Evolutionary conservation across 768 basidiomycete species (phyloP).

Genomic region (Lanmaoa pseudosensibilis): DNA sequence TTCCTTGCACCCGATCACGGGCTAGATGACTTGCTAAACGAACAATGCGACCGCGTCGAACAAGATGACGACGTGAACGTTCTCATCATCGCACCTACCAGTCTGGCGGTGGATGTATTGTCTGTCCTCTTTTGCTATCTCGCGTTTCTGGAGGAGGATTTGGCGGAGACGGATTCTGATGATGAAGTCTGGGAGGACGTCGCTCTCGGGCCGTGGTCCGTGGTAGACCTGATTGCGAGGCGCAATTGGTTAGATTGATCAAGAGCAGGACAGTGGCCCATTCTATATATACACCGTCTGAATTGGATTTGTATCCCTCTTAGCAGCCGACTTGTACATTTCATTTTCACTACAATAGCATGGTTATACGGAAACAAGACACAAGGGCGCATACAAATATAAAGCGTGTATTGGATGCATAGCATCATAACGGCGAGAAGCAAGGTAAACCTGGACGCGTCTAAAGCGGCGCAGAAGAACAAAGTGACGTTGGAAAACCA

Average conservation of each 20-base stretch:
- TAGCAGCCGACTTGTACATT: background rate
- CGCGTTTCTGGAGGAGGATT: constrained; percentile 4
- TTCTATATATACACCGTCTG: background rate
- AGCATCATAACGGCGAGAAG: background rate
- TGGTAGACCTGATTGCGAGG: constrained; percentile 1
- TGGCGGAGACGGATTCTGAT: background rate
- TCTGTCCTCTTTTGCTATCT: constrained; percentile 16
- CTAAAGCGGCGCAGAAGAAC: background rate
- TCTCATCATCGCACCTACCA: constrained; percentile 13
- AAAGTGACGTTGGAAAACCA: background rate
- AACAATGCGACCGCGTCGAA: background rate
- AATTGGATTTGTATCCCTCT: background rate
- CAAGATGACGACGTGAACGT: background rate
- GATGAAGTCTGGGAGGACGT: constrained; percentile 7
- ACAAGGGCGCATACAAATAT: background rate
- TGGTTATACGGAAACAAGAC: background rate
- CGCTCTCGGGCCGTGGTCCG: background rate
- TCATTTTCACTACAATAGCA: background rate
- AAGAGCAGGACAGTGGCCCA: background rate
- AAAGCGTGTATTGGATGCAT: background rate
- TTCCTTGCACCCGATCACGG: constrained; percentile 3
- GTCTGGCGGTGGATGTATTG: constrained; percentile 11
- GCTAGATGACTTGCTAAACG: background rate
- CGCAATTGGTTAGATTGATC: background rate
- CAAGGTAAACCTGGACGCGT: no score